Base-by-base conservation (phyloP, 768 basidiomycete genomes). In the Leccinum pellstonianum region DNA sequence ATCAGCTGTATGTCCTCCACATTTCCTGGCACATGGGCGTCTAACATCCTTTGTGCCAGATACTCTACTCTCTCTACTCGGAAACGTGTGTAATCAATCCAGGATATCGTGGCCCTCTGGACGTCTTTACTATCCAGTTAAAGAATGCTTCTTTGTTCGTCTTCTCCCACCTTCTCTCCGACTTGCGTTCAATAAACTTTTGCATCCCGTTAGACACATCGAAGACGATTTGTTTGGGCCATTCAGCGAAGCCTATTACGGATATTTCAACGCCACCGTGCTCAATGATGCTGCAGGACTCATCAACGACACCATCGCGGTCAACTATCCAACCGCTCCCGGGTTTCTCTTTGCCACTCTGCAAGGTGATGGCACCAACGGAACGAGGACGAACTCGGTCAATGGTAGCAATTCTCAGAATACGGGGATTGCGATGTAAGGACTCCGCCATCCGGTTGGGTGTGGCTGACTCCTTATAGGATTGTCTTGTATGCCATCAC, bases 401-500 rank as follows among this genome's bases (percentile, higher is more conserved):
- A 61, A 62, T 41, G 19, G 37, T 46, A 23, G 19, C 19, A 19
- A 54, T 55, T 54, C 64, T 46, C 49, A 70, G 69, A 81, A 80
- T 61, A 87, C 87, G 3, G 83, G 85, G 17, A 75, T 94, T 37
- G 91, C 94, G 1, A 95, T 96, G 94, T 88, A 66, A 66, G 81
- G 31, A n/a, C 41, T 55, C 59, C 15, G 52, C 49, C 53, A 21
- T 48, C 56, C 57, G 49, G 27, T 21, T 60, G 25, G 41, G 27
- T 27, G 12, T 17, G 54, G 33, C 51, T 73, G 52, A 69, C 51
- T 5, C 46, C 56, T 46, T 38, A 21, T 38, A 12, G 91, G 91
- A 88, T 93, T 57, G 81, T 93, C 29, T 77, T 93, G 19, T 96
- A 96, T 69, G 85, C 86, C 4, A 93, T 96, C 65, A 94, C 93